A percentile compares a stretch with the other conserved stretches of the same genome.
These are phyloP conservation scores for Xerocomus minutiporus DNA, from an alignment of 1,284 basidiomycete genomes.

Conservation along the genomic window DNA sequence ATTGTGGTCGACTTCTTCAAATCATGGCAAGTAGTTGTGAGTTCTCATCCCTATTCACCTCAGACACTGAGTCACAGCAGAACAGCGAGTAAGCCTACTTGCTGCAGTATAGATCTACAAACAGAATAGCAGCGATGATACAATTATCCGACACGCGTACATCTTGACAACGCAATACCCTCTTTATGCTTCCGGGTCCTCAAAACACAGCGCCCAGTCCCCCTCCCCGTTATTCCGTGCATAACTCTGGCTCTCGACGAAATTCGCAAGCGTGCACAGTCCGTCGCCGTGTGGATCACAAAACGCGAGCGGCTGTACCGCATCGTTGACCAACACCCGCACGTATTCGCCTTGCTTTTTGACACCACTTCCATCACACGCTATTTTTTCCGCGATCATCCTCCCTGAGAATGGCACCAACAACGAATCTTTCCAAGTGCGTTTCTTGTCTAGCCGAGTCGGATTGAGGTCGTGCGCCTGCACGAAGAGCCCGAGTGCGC, in stretches of 20 bases:
- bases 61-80: too few relatives aligned
- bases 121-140: not conserved
- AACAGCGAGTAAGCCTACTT: too few relatives aligned
- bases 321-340: conserved; percentile 63
- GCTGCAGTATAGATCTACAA: not conserved
- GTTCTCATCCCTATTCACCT: too few relatives aligned
- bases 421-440: conserved; percentile 51
- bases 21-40: too few relatives aligned
- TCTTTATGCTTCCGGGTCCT: not conserved
- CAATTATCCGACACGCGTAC: not conserved
- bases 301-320: conserved; percentile 55
- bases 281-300: conserved; percentile 49
- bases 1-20: too few relatives aligned
- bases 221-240: conserved; percentile 59
- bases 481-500: conserved; percentile 66
- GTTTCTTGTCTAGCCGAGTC: conserved; percentile 31
- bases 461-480: conserved; percentile 43
- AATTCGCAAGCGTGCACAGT: conserved; percentile 58
- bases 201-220: conserved; percentile 55
- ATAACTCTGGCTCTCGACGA: conserved; percentile 66
- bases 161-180: not conserved
- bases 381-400: conserved; percentile 58
- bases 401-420: conserved; percentile 60
- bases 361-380: conserved; percentile 33
- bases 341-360: conserved; percentile 40